Base-by-base conservation (phyloP, 163 green algal genomes). In the Chlamydomonas reinhardtii region DNA sequence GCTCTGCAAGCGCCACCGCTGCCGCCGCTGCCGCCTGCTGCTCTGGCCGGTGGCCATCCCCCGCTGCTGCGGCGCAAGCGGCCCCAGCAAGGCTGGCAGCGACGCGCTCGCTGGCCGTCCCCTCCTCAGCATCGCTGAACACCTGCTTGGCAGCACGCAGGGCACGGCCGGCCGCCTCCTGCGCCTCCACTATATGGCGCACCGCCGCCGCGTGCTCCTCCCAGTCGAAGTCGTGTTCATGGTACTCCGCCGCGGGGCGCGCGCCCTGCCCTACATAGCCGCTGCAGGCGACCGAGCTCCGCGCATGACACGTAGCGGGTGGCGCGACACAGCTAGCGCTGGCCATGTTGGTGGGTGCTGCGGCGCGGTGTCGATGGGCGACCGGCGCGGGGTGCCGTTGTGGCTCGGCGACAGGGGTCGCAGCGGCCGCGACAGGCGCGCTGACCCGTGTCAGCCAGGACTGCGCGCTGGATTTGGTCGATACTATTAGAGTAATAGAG, bases 151-250 rank as follows among this genome's bases (percentile, higher is more conserved):
- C 39, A 11, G 54, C 31, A 5, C 29, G 73, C 20, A 81, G 25
- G 37, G 29, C 71, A 8, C 39, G 27, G 24, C 48, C 81, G 22
- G 48, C 32, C 82, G 74, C 65, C 64, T 83, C 68, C 69, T 91
- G 87, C 22, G 59, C 73, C 31, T 74, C 77, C 48, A 91, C 82
- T 8, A 91, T 37, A 52, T 84, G 89, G 31, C 48, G 59, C 32
- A 72, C 85, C 16, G 32, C 64, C 43, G 5, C 27, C 56, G 86
- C 78, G 11, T 89, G 79, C n/a, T 91, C 82, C 5, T 82, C 35
- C 91, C 91, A 96, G 35, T 89, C 82, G 76, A 95, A 96, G 52
- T 96, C 93, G 2, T 54, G 71, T 34, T 85, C 68, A 75, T 94
- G 90, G 76, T 96, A 96, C 87, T 94, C 86, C 0, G 54, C 76